Conservation (phyloP, 805 yeast species). For the Pichia ethanolica region DNA sequence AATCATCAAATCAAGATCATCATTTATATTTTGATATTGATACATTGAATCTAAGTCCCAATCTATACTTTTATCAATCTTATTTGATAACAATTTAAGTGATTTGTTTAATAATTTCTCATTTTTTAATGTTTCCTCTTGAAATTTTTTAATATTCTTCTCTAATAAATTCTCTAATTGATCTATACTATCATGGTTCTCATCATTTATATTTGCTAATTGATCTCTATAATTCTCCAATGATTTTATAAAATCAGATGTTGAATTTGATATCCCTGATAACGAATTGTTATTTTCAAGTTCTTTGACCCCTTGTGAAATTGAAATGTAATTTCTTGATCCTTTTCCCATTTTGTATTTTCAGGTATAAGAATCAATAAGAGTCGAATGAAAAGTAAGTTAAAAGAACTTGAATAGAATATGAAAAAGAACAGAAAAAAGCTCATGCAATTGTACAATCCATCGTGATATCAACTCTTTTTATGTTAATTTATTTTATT, state of each 20-base stretch:
- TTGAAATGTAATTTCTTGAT: not conserved
- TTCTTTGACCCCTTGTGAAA: conserved; percentile 25
- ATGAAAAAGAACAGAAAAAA: too few species aligned
- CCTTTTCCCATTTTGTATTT: not conserved
- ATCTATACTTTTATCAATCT: conserved; percentile 2
- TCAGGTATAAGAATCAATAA: too few species aligned
- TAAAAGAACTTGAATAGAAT: too few species aligned
- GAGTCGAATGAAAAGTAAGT: too few species aligned
- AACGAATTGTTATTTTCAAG: conserved; percentile 43
- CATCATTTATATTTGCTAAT: not conserved
- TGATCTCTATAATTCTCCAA: not conserved
- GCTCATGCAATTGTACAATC: too few species aligned
- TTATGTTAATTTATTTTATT: too few species aligned
- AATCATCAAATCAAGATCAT: conserved; percentile 8
- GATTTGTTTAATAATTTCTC: conserved; percentile 12
- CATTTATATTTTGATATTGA: conserved; percentile 2
- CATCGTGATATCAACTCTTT: too few species aligned
- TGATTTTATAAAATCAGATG: conserved; percentile 1
- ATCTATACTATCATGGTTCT: not conserved
- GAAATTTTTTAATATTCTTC: not conserved
- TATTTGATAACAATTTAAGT: conserved; percentile 21
- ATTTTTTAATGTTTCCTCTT: conserved; percentile 6
- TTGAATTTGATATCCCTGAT: conserved; percentile 39
- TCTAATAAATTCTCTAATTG: not conserved
- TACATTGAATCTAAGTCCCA: conserved; percentile 8